Conservation (phyloP, 495 filamentous ascomycete genomes). For the Stereocaulon alpinum region DNA sequence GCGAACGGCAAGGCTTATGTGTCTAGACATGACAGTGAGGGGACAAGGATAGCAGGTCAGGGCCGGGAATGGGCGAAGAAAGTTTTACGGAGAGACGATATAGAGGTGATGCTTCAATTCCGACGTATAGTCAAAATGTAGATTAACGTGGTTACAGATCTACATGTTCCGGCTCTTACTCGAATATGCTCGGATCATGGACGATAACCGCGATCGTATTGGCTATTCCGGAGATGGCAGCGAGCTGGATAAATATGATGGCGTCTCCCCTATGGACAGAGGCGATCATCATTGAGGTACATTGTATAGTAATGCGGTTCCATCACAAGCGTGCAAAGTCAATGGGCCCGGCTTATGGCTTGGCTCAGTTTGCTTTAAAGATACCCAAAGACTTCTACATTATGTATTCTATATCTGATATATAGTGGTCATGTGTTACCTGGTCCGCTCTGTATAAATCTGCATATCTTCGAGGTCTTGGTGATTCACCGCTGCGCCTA, state of each 20-base stretch:
- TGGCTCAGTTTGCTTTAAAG: neutral
- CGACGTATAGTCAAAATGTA: slow-evolving; percentile 12
- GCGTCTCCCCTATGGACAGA: slow-evolving; percentile 17
- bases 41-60: slow-evolving; percentile 49
- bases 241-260: slow-evolving; percentile 25
- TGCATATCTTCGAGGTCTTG: too few species aligned
- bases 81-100: slow-evolving; percentile 60
- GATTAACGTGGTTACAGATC: slow-evolving; percentile 26
- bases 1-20: slow-evolving; percentile 21
- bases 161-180: slow-evolving; percentile 59
- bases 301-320: neutral
- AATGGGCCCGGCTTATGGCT: neutral
- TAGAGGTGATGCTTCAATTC: slow-evolving; percentile 32
- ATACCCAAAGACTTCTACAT: slow-evolving; percentile 7
- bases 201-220: slow-evolving; percentile 54
- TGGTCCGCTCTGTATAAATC: neutral
- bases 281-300: slow-evolving; percentile 18
- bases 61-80: slow-evolving; percentile 58
- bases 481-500: too few species aligned
- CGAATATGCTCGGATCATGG: slow-evolving; percentile 58
- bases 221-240: slow-evolving; percentile 50
- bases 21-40: slow-evolving; percentile 45
- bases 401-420: neutral
- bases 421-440: neutral
- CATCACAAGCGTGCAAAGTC: slow-evolving; percentile 1